phyloP scores from a whole-genome alignment of 257 asterid species.

The Gynochthodes officinalis region DNA sequence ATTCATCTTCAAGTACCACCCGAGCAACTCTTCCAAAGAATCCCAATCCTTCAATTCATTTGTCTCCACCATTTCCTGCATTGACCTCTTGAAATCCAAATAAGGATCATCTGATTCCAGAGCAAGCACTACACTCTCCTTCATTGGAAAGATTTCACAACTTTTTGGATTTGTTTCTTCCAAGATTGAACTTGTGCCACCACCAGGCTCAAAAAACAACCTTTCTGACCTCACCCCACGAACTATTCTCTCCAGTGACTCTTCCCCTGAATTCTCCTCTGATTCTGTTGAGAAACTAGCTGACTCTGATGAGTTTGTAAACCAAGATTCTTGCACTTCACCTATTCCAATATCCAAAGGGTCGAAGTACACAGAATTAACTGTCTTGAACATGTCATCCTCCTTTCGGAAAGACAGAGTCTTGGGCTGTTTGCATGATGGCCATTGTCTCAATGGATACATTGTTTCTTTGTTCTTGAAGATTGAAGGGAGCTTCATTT shows the following conservation, averaged over 20 bases:
- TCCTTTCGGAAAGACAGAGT: slow-evolving; percentile 35
- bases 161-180: not conserved
- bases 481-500: slow-evolving; percentile 38
- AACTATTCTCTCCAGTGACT: slow-evolving; percentile 48
- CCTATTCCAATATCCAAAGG: slow-evolving; percentile 28
- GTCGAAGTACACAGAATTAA: slow-evolving; percentile 65
- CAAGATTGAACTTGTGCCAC: slow-evolving; percentile 45
- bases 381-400: slow-evolving; percentile 49
- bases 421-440: slow-evolving; percentile 34
- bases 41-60: slow-evolving; percentile 81
- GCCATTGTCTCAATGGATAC: slow-evolving; percentile 31
- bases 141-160: slow-evolving; percentile 26
- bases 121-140: slow-evolving; percentile 64
- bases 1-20: slow-evolving; percentile 82
- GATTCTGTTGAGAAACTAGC: slow-evolving; percentile 43
- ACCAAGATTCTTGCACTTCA: slow-evolving; percentile 58
- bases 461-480: slow-evolving; percentile 30
- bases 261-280: slow-evolving; percentile 19
- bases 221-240: slow-evolving; percentile 54
- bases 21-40: slow-evolving; percentile 63
- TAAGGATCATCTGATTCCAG: slow-evolving; percentile 82
- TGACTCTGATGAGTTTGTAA: slow-evolving; percentile 58
- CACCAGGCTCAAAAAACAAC: slow-evolving; percentile 70
- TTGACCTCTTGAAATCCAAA: slow-evolving; percentile 77
- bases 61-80: slow-evolving; percentile 85